Evolutionary conservation across 1,284 basidiomycete genomes (phyloP).

Genomic region (Ustilago tritici): DNA sequence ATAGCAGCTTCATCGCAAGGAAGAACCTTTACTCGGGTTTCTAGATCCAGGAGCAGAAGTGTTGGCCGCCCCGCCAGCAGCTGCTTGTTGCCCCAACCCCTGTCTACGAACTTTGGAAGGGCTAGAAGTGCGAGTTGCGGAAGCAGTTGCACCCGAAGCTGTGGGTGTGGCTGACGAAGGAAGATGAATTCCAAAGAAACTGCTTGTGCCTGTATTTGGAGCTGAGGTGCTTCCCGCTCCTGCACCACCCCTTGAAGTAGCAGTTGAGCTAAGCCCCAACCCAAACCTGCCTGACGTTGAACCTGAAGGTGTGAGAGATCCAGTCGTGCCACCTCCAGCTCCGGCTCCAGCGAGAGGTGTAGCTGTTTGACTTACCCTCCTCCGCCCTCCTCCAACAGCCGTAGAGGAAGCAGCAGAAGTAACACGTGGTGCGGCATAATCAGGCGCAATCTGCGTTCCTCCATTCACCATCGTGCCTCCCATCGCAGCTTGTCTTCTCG

Average conservation of each 20-base stretch:
- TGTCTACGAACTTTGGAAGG: slow-evolving; percentile 33
- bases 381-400: slow-evolving; percentile 13
- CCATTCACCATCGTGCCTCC: slow-evolving; percentile 15
- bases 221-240: slow-evolving; percentile 5
- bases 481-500: slow-evolving; percentile 32
- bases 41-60: slow-evolving; percentile 33
- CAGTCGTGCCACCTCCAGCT: background rate
- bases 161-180: slow-evolving; percentile 14
- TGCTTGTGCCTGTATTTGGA: slow-evolving; percentile 23
- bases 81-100: background rate
- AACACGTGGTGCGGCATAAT: slow-evolving; percentile 34
- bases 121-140: slow-evolving; percentile 15
- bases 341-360: slow-evolving; percentile 1
- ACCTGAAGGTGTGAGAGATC: slow-evolving; percentile 11
- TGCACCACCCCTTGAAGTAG: background rate
- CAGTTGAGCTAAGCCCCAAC: slow-evolving; percentile 18
- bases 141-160: slow-evolving; percentile 1
- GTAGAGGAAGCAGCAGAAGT: slow-evolving; percentile 12
- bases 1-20: slow-evolving; percentile 15
- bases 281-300: slow-evolving; percentile 28
- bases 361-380: slow-evolving; percentile 35
- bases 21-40: slow-evolving; percentile 40
- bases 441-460: slow-evolving; percentile 15
- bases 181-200: slow-evolving; percentile 53
- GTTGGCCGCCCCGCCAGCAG: background rate